A percentile compares a stretch with the other conserved stretches of the same genome.
These are phyloP conservation scores for Botryosphaeria dothidea DNA, from an alignment of 2,329 filamentous ascomycete species.

Conservation along the genomic window DNA sequence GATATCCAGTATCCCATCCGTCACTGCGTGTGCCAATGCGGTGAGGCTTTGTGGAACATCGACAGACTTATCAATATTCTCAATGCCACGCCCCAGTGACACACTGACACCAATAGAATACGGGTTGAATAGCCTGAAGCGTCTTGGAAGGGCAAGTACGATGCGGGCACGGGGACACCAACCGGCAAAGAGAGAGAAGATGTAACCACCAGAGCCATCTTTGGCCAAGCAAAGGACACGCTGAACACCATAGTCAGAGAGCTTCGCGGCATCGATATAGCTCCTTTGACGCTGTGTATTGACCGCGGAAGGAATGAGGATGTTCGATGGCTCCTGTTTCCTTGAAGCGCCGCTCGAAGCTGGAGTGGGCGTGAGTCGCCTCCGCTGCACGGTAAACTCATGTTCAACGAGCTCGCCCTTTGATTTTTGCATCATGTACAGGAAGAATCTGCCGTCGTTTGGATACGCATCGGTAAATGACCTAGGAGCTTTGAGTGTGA, in stretches of 20 bases:
- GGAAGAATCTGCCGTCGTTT: slow-evolving; percentile 35
- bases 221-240: slow-evolving; percentile 32
- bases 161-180: slow-evolving; percentile 39
- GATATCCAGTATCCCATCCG: slow-evolving; percentile 25
- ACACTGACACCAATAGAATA: slow-evolving; percentile 27
- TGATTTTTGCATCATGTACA: slow-evolving; percentile 39
- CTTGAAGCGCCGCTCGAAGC: slow-evolving; percentile 24
- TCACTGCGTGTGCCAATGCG: not conserved
- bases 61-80: not conserved
- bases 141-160: slow-evolving; percentile 13
- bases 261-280: slow-evolving; percentile 33
- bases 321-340: slow-evolving; percentile 22
- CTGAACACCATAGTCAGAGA: slow-evolving; percentile 34
- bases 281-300: slow-evolving; percentile 29
- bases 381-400: slow-evolving; percentile 38
- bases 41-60: not conserved
- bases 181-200: slow-evolving; percentile 35
- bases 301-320: slow-evolving; percentile 36
- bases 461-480: slow-evolving; percentile 36
- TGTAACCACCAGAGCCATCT: slow-evolving; percentile 24
- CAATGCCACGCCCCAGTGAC: not conserved
- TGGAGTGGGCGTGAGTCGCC: slow-evolving; percentile 32
- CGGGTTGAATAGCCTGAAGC: slow-evolving; percentile 36
- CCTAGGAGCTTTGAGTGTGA: slow-evolving; percentile 35
- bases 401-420: slow-evolving; percentile 36